Evolutionary conservation across 1,284 basidiomycete species (phyloP).

Genomic region (Puccinia coronata): DNA sequence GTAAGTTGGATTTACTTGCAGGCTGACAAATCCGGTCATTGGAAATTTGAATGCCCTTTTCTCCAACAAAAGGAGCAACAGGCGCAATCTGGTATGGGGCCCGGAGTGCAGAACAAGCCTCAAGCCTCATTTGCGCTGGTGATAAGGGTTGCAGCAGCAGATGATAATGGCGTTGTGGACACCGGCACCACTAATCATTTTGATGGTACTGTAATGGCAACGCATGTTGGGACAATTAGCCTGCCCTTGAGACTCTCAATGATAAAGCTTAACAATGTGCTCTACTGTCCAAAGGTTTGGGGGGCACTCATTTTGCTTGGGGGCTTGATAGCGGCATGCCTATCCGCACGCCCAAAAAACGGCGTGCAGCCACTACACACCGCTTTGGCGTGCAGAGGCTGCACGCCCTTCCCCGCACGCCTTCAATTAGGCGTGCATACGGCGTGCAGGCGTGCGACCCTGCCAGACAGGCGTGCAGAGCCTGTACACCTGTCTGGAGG

Average conservation of each 20-base stretch:
- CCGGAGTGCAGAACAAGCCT: not conserved
- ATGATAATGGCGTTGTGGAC: slow-evolving; percentile 10
- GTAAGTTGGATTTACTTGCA: not conserved
- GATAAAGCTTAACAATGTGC: not conserved
- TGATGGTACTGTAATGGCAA: not conserved
- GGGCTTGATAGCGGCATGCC: too few relatives aligned
- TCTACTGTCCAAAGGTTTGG: not conserved
- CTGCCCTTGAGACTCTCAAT: not conserved
- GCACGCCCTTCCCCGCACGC: too few relatives aligned
- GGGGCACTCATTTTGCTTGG: not conserved
- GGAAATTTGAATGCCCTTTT: not conserved
- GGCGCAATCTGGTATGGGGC: not conserved
- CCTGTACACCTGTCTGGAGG: too few relatives aligned
- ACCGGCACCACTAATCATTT: slow-evolving; percentile 5
- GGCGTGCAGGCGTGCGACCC: too few relatives aligned
- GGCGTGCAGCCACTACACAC: too few relatives aligned
- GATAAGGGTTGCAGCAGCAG: slow-evolving; percentile 13
- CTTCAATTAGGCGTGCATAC: too few relatives aligned
- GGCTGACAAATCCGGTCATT: not conserved
- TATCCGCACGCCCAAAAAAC: too few relatives aligned
- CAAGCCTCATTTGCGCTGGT: not conserved
- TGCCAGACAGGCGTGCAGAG: too few relatives aligned
- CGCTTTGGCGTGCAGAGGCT: too few relatives aligned
- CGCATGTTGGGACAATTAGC: not conserved
- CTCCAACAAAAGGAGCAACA: not conserved